Evolutionary conservation across 2,329 filamentous ascomycete genomes (phyloP).

Genomic region (Ophiostoma ulmi): DNA sequence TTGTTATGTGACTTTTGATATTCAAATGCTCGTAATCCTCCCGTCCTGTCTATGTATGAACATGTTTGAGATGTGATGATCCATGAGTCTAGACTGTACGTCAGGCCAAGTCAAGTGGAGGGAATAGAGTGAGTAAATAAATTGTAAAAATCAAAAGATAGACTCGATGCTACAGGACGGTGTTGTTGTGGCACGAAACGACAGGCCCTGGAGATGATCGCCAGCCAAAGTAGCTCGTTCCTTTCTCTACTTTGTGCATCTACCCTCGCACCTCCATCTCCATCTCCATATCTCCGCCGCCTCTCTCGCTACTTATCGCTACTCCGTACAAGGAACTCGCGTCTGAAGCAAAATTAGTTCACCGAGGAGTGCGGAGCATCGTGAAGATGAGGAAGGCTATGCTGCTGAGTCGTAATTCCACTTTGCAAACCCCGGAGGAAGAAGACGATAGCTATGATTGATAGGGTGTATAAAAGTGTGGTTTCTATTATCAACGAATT

Average conservation of each 20-base stretch:
- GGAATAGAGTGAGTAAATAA: not conserved
- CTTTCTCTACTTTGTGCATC: not conserved
- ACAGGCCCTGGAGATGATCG: not conserved
- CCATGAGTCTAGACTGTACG: not conserved
- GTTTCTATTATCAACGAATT: no score
- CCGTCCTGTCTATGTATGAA: not conserved
- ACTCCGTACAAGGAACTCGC: not conserved
- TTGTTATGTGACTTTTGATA: not conserved
- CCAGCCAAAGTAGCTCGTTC: not conserved
- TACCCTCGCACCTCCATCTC: not conserved
- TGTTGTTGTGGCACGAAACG: not conserved
- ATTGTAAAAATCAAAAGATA: not conserved
- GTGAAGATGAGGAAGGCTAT: constrained; percentile 6
- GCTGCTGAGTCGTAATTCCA: not conserved
- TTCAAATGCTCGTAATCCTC: not conserved
- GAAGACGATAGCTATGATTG: not conserved
- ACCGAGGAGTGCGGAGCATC: constrained; percentile 5
- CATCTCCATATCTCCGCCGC: not conserved
- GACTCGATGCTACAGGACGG: not conserved
- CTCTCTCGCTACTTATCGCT: not conserved
- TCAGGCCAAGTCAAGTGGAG: not conserved
- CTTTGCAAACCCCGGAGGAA: not conserved
- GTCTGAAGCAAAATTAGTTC: not conserved
- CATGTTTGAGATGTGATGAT: not conserved
- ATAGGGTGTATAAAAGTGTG: not conserved